Percentiles rank a stretch among this genome's conserved stretches.
These are phyloP conservation scores for Debaryomyces udenii DNA, from an alignment of 1,139 yeast genomes.

Conservation along the genomic window DNA sequence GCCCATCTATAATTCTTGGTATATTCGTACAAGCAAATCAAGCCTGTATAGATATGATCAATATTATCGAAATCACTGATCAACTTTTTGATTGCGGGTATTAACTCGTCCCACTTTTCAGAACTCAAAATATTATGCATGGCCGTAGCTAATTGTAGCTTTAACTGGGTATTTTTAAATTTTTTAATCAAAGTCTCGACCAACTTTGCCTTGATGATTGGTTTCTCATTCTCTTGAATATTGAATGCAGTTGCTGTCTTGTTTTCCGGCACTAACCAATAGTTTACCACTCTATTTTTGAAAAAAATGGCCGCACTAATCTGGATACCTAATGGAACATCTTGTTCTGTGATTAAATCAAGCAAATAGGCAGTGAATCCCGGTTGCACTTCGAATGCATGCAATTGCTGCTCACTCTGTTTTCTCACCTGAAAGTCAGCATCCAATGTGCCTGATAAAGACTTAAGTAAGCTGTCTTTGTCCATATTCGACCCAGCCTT, in stretches of 20 bases:
- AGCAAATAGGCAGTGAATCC: constrained; percentile 64
- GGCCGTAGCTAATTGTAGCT: constrained; percentile 47
- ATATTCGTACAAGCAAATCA: constrained; percentile 58
- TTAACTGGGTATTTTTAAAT: constrained; percentile 36
- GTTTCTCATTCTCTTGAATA: constrained; percentile 54
- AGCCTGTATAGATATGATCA: constrained; percentile 59
- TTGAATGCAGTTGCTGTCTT: constrained; percentile 26
- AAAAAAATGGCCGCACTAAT: constrained; percentile 68
- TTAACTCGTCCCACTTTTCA: constrained; percentile 51
- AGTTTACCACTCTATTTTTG: constrained; percentile 61
- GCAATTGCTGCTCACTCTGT: constrained; percentile 45
- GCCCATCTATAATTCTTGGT: constrained; percentile 61
- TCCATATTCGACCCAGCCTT: constrained; percentile 34
- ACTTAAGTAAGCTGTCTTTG: constrained; percentile 41
- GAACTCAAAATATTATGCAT: constrained; percentile 45
- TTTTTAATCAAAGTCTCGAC: constrained; percentile 47
- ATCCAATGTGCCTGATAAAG: constrained; percentile 49
- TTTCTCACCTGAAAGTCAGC: constrained; percentile 40
- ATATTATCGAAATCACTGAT: constrained; percentile 43
- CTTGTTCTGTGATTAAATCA: constrained; percentile 52
- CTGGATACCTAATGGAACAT: constrained; percentile 52
- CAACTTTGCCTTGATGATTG: constrained; percentile 52
- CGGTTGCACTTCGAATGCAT: constrained; percentile 46
- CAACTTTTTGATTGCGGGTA: constrained; percentile 29
- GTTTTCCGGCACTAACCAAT: constrained; percentile 57